A percentile compares a stretch with the other conserved stretches of the same genome.
These are phyloP conservation scores for Scenedesmus sp. DNA, from an alignment of 163 green algal genomes.

Conservation along the genomic window DNA sequence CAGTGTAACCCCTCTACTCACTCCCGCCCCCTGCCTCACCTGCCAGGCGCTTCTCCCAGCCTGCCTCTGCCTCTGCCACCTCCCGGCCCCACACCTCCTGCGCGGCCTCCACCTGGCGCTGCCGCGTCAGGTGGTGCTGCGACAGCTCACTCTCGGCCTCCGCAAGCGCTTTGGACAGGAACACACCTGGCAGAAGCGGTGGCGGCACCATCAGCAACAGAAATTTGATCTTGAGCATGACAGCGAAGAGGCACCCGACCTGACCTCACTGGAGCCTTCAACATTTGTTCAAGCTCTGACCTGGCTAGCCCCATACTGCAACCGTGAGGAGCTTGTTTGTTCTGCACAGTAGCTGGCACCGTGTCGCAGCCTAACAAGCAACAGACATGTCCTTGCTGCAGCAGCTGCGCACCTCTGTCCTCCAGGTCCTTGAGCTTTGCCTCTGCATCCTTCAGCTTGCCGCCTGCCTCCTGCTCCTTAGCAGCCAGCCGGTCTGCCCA, in stretches of 20 bases:
- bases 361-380: neutral
- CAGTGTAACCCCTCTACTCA: too few species aligned
- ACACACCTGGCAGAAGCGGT: neutral
- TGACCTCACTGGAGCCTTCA: too few species aligned
- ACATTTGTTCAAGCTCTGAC: neutral
- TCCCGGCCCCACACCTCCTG: constrained; percentile 19
- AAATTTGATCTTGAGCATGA: neutral
- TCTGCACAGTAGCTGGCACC: neutral
- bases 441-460: constrained; percentile 28
- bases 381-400: neutral
- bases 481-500: constrained; percentile 29
- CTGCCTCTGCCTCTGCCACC: constrained; percentile 30
- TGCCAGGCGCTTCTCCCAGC: constrained; percentile 22
- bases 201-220: neutral
- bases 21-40: neutral
- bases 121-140: constrained; percentile 1
- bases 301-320: neutral
- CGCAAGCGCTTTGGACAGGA: constrained; percentile 12
- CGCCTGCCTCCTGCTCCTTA: neutral
- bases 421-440: constrained; percentile 23
- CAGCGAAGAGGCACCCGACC: neutral
- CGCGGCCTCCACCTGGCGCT: constrained; percentile 27
- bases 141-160: constrained; percentile 42
- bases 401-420: constrained; percentile 6
- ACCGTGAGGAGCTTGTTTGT: neutral